Evolutionary conservation across 306 rosid species (phyloP), one percentile per base, ranked within the genome.

Genomic region (Leucaena leucocephala): DNA sequence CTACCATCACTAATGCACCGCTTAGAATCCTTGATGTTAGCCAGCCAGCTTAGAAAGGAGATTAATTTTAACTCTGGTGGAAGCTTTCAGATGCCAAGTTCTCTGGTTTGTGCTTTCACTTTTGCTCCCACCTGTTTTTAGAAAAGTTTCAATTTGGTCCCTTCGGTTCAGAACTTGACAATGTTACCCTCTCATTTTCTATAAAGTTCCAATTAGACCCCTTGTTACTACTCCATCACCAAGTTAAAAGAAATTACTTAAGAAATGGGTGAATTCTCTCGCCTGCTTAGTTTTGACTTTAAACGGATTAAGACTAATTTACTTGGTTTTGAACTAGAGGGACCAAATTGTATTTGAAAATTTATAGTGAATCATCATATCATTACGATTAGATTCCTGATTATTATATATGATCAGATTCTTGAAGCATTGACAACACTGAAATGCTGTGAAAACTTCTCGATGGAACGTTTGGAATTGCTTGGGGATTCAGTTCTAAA

Each of bases 391-490:
- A 22, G 19, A 70, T 77, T 73, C 38, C 39, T 39, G 46, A 22
- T 21, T 83, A 13, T 64, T 81, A 38, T 66, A 48, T 68, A 48
- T 72, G 6, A 52, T 49, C 72, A 88, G 97, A 85, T 91, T 77
- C 86, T 91, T 55, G 93, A 91, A 85, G 94, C 91, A 68, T 81
- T 91, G 74, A 88, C 94, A 72, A 85, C 93, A 40, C 71, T 88
- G 4, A 85, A 90, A 80, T 89, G 90, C 61, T 82, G 84, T 67
- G 94, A 89, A 83, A 87, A 40, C 61, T 86, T 91, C 81, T 89
- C 93, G 40, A 83, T 91, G 89, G 97, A 91, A 86, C 93, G 97
- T 61, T 80, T 91, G 82, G 97, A 89, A 82, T 86, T 91, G 78
- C 92, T 91, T 48, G 97, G 97, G 15, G 97, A 91, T 83, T 91